A percentile compares a stretch with the other conserved stretches of the same genome.
Evolutionary conservation across 2,329 filamentous ascomycete species (phyloP).

Genomic region (Fusarium tjaetaba): DNA sequence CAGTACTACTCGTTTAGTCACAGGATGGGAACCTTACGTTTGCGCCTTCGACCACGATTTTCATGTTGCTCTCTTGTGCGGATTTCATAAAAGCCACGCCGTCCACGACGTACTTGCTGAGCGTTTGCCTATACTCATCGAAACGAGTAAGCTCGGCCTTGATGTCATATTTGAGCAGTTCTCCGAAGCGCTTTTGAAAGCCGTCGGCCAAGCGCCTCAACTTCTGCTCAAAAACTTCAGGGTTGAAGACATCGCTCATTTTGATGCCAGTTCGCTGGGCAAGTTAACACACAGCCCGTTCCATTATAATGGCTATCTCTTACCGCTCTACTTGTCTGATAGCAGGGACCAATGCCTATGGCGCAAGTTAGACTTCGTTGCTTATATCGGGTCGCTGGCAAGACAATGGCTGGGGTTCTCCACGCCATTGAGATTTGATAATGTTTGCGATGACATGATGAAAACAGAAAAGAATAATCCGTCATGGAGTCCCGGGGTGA

Average conservation of each 20-base stretch:
- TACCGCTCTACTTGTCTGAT: neutral
- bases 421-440: neutral
- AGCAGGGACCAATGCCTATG: neutral
- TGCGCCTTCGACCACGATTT: neutral
- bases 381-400: neutral
- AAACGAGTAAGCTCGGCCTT: neutral
- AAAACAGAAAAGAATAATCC: neutral
- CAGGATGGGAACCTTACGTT: neutral
- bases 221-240: neutral
- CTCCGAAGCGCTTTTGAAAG: neutral
- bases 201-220: neutral
- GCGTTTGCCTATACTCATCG: neutral
- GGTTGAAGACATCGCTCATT: neutral
- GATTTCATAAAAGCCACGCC: neutral
- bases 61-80: neutral
- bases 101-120: neutral
- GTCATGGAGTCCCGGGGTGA: neutral
- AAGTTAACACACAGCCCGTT: neutral
- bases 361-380: neutral
- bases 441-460: neutral
- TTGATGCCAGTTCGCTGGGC: neutral
- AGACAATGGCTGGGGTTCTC: neutral
- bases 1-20: neutral
- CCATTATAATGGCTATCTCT: neutral
- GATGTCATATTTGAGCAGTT: neutral